Evolutionary conservation across 2,329 filamentous ascomycete species (phyloP).

Genomic region (Ilyonectria sp.): DNA sequence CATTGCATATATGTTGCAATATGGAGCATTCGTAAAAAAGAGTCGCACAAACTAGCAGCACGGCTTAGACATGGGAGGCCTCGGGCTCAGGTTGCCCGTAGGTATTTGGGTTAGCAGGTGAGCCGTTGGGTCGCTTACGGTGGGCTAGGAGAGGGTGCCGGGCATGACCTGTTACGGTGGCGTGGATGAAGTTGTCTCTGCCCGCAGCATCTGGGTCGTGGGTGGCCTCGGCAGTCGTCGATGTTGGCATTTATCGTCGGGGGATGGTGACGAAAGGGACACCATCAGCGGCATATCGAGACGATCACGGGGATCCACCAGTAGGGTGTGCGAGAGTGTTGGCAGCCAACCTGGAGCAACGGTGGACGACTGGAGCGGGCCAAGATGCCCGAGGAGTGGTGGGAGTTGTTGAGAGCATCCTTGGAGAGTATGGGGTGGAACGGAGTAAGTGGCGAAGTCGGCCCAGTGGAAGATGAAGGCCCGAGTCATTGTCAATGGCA

Average conservation of each 20-base stretch:
- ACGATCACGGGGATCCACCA: not conserved
- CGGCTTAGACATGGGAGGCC: slow-evolving; percentile 41
- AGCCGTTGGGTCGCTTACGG: slow-evolving; percentile 38
- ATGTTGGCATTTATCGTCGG: not conserved
- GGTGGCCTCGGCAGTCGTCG: slow-evolving; percentile 4
- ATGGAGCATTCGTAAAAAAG: slow-evolving; percentile 39
- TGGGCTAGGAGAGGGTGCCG: slow-evolving; percentile 31
- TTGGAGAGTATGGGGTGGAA: not conserved
- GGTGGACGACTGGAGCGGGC: not conserved
- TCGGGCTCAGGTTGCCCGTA: slow-evolving; percentile 29
- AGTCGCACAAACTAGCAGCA: slow-evolving; percentile 35
- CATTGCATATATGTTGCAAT: slow-evolving; percentile 43
- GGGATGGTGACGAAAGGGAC: not conserved
- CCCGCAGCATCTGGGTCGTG: not conserved
- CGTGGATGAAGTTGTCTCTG: slow-evolving; percentile 28
- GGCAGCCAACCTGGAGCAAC: slow-evolving; percentile 1
- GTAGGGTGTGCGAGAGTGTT: slow-evolving; percentile 1
- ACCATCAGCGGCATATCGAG: not conserved
- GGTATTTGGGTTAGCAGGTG: slow-evolving; percentile 39
- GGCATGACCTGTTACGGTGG: slow-evolving; percentile 24
- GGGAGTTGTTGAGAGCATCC: not conserved
- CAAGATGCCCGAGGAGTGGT: not conserved
- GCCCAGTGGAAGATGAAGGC: slow-evolving; percentile 5
- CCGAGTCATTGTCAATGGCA: slow-evolving; percentile 4
- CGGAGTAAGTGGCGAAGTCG: not conserved